Evolutionary conservation across 495 filamentous ascomycete genomes (phyloP).

Genomic region (Aspergillus taichungensis): DNA sequence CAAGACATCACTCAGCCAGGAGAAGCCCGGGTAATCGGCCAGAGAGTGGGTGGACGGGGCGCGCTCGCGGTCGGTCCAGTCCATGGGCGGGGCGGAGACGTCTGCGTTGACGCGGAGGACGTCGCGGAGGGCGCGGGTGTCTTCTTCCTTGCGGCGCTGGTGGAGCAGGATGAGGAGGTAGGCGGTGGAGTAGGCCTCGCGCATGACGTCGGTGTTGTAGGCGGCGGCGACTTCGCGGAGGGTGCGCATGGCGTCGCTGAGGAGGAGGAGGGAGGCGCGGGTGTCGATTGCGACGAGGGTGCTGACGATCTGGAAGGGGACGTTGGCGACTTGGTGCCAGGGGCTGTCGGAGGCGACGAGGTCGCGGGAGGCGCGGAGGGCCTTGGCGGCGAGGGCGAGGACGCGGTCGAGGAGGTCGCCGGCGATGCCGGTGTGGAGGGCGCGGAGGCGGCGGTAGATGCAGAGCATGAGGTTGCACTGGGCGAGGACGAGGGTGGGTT

Average conservation of each 20-base stretch:
- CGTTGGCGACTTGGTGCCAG: constrained; percentile 48
- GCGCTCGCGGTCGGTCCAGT: not conserved
- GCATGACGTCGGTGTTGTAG: constrained; percentile 40
- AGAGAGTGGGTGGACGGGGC: constrained; percentile 11
- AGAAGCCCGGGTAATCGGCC: constrained; percentile 23
- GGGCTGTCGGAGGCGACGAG: constrained; percentile 31
- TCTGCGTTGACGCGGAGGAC: constrained; percentile 27
- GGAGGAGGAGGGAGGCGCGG: constrained; percentile 32
- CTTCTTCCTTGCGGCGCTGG: constrained; percentile 36
- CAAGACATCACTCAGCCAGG: constrained; percentile 37
- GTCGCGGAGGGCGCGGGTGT: constrained; percentile 25
- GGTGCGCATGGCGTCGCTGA: constrained; percentile 43
- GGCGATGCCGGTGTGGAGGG: constrained; percentile 31
- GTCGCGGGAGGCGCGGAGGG: constrained; percentile 28
- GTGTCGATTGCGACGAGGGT: constrained; percentile 45
- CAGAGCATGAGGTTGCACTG: constrained; percentile 46
- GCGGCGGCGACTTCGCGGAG: constrained; percentile 34
- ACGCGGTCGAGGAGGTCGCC: constrained; percentile 26
- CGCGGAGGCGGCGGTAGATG: constrained; percentile 42
- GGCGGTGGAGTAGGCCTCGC: constrained; percentile 45
- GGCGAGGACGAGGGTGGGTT: constrained; percentile 32
- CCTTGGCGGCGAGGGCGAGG: constrained; percentile 23
- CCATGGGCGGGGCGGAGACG: constrained; percentile 11
- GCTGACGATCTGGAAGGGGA: constrained; percentile 48
- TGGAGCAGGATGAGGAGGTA: constrained; percentile 39